Evolutionary conservation across 495 filamentous ascomycete genomes (phyloP).

Genomic region (Podospora didyma): DNA sequence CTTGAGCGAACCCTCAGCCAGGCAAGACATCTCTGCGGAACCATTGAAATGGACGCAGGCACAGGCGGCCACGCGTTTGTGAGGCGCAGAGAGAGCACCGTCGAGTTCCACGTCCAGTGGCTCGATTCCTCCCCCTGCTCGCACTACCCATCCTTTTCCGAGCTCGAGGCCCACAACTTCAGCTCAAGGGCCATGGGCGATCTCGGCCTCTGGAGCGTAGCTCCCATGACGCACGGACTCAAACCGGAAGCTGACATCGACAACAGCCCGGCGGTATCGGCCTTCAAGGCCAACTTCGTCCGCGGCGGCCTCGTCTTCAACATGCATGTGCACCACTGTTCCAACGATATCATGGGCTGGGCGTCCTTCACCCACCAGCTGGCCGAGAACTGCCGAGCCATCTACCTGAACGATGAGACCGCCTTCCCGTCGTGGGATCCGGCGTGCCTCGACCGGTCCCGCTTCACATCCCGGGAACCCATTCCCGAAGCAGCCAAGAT

Average conservation of each 20-base stretch:
- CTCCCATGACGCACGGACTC: slow-evolving; percentile 40
- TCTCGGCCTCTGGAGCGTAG: slow-evolving; percentile 28
- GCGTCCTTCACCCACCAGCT: slow-evolving; percentile 34
- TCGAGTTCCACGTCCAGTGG: slow-evolving; percentile 29
- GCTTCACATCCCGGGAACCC: not conserved
- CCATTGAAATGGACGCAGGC: slow-evolving; percentile 34
- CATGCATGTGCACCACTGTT: slow-evolving; percentile 42
- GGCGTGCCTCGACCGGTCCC: not conserved
- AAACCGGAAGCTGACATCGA: slow-evolving; percentile 35
- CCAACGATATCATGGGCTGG: slow-evolving; percentile 42
- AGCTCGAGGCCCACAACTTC: slow-evolving; percentile 30
- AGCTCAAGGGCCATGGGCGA: slow-evolving; percentile 26
- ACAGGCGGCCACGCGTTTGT: slow-evolving; percentile 33
- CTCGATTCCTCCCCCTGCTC: slow-evolving; percentile 34
- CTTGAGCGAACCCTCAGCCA: slow-evolving; percentile 42
- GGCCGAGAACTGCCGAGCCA: slow-evolving; percentile 44
- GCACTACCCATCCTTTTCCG: slow-evolving; percentile 26
- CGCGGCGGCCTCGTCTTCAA: slow-evolving; percentile 39
- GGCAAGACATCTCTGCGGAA: slow-evolving; percentile 37
- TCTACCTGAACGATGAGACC: slow-evolving; percentile 22
- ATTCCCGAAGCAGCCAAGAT: not conserved
- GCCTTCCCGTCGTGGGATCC: slow-evolving; percentile 32
- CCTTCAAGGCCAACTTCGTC: slow-evolving; percentile 42
- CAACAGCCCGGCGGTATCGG: slow-evolving; percentile 29
- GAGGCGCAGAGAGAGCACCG: slow-evolving; percentile 39